phyloP scores from a whole-genome alignment of 768 basidiomycete genomes.

The Suillus clintonianus region DNA sequence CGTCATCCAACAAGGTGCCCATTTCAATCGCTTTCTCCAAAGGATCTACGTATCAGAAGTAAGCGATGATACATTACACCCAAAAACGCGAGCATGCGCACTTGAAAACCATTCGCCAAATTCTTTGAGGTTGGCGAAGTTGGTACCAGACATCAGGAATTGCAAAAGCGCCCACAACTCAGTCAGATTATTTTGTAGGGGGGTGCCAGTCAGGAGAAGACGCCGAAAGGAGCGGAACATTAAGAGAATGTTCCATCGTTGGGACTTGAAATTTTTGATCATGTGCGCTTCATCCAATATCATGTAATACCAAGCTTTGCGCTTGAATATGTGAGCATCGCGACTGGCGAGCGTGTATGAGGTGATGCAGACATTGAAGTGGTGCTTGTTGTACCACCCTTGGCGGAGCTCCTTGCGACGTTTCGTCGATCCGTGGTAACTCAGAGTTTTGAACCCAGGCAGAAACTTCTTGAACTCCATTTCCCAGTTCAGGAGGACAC shows the following conservation, averaged over 20 bases:
- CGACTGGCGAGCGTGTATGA: slow-evolving; percentile 92
- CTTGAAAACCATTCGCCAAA: slow-evolving; percentile 98
- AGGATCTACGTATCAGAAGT: slow-evolving; percentile 58
- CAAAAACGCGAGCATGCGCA: slow-evolving; percentile 40
- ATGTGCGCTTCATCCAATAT: slow-evolving; percentile 96
- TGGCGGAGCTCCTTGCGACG: slow-evolving; percentile 87
- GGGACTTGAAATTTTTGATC: slow-evolving; percentile 96
- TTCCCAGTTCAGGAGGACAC: slow-evolving; percentile 94
- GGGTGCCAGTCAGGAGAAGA: slow-evolving; percentile 92
- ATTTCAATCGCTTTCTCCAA: slow-evolving; percentile 93
- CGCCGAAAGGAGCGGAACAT: slow-evolving; percentile 88
- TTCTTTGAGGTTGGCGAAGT: slow-evolving; percentile 90
- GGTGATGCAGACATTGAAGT: slow-evolving; percentile 94
- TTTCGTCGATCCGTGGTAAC: slow-evolving; percentile 89
- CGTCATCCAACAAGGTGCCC: slow-evolving; percentile 74
- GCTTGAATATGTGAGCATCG: slow-evolving; percentile 88
- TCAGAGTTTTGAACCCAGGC: slow-evolving; percentile 82
- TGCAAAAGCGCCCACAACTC: slow-evolving; percentile 96
- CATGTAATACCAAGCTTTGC: slow-evolving; percentile 95
- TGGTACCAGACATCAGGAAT: slow-evolving; percentile 87
- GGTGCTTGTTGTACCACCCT: slow-evolving; percentile 87
- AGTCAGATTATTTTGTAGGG: slow-evolving; percentile 93
- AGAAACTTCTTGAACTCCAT: slow-evolving; percentile 97
- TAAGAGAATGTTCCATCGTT: slow-evolving; percentile 89
- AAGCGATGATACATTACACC: slow-evolving; percentile 2